Conservation (phyloP, 192 early-diverging fungal species). For the Coemansia sp. region DNA sequence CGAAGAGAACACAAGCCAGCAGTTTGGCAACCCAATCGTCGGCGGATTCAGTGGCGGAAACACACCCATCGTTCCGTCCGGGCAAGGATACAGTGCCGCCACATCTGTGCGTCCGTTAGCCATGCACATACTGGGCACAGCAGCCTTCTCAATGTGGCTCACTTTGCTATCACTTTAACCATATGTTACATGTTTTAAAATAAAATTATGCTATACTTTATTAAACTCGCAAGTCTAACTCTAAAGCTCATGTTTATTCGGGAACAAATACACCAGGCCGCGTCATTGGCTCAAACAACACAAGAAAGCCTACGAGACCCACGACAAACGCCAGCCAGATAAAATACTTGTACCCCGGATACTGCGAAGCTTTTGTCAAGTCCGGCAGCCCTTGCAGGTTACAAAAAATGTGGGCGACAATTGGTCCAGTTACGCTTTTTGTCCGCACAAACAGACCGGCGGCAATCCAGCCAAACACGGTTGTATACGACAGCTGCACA, state of each 20-base stretch:
- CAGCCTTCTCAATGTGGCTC: neutral
- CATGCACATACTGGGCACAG: neutral
- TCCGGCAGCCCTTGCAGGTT: constrained; percentile 39
- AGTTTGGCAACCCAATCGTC: constrained; percentile 47
- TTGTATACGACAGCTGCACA: constrained; percentile 40
- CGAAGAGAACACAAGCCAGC: neutral
- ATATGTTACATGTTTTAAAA: too few species aligned
- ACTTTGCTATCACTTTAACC: neutral
- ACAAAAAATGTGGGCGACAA: constrained; percentile 34
- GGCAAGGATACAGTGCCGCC: constrained; percentile 35
- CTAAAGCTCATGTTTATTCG: neutral
- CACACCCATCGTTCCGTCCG: constrained; percentile 32
- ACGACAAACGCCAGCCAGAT: constrained; percentile 31
- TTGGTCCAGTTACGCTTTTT: constrained; percentile 19
- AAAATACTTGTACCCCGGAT: constrained; percentile 9
- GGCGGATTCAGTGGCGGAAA: constrained; percentile 22
- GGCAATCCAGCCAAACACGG: constrained; percentile 44
- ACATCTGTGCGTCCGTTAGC: neutral
- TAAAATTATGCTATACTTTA: neutral
- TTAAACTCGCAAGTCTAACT: neutral
- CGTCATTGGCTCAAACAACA: constrained; percentile 50
- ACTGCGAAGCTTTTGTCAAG: neutral
- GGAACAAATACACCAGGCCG: constrained; percentile 23
- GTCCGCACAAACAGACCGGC: constrained; percentile 28
- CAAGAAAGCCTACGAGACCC: constrained; percentile 15